Conservation (phyloP, 495 filamentous ascomycete genomes). For the Amorphotheca resinae region DNA sequence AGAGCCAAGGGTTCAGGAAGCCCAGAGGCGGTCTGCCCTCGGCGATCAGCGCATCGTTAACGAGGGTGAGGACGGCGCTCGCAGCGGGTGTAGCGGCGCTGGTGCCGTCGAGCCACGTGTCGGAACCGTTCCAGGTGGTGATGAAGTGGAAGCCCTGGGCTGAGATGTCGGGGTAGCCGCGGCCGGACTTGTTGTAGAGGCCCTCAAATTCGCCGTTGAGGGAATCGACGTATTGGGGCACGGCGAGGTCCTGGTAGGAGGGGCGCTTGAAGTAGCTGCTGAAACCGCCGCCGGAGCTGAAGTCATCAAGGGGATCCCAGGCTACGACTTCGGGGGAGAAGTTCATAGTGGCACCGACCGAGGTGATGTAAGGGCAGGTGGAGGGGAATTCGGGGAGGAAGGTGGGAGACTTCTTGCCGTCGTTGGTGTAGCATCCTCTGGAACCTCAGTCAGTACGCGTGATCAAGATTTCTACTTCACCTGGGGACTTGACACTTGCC, state of each 20-base stretch:
- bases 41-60: slow-evolving; percentile 48
- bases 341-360: slow-evolving; percentile 54
- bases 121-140: slow-evolving; percentile 23
- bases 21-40: slow-evolving; percentile 46
- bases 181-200: slow-evolving; percentile 36
- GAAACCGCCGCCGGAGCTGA: slow-evolving; percentile 58
- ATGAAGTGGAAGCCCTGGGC: slow-evolving; percentile 43
- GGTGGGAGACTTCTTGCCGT: slow-evolving; percentile 45
- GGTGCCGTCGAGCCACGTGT: slow-evolving; percentile 33
- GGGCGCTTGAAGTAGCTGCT: slow-evolving; percentile 53
- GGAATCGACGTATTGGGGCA: slow-evolving; percentile 40
- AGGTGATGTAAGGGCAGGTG: slow-evolving; percentile 69
- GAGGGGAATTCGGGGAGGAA: slow-evolving; percentile 63
- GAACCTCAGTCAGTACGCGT: too few relatives aligned
- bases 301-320: slow-evolving; percentile 40
- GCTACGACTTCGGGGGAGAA: slow-evolving; percentile 44
- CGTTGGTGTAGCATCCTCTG: slow-evolving; percentile 47
- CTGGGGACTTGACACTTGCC: too few relatives aligned
- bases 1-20: slow-evolving; percentile 49
- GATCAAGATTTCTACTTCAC: too few relatives aligned
- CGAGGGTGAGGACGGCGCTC: slow-evolving; percentile 38
- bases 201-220: slow-evolving; percentile 5
- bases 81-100: slow-evolving; percentile 24
- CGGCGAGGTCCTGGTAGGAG: slow-evolving; percentile 46
- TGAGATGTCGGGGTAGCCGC: slow-evolving; percentile 63